Percentiles rank a stretch among this genome's conserved stretches.
phyloP scores from a whole-genome alignment of 2,329 filamentous ascomycete genomes.

The Xylaria sp. region DNA sequence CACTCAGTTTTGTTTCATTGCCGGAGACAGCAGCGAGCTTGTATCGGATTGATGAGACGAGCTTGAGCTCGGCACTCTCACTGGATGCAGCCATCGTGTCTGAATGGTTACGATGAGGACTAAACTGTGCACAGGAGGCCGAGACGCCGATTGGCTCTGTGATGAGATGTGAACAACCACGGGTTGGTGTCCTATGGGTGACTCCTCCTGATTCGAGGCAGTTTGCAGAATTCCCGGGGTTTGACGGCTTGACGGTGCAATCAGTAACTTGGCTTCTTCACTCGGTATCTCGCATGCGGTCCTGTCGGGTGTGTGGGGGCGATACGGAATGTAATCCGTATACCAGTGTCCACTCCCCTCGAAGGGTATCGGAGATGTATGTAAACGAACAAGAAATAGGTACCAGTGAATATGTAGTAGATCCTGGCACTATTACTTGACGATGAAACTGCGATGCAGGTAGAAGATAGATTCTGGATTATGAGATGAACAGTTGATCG shows the following conservation, averaged over 20 bases:
- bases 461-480: not conserved
- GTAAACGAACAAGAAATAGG: no score
- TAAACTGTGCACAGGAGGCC: not conserved
- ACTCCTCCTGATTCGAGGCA: not conserved
- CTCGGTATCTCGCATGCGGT: not conserved
- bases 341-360: no score
- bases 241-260: not conserved
- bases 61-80: constrained; percentile 30
- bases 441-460: no score
- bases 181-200: not conserved
- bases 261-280: not conserved
- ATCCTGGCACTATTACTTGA: no score
- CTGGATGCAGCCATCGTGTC: constrained; percentile 29
- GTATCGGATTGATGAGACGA: constrained; percentile 33
- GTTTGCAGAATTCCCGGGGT: not conserved
- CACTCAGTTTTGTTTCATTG: constrained; percentile 75
- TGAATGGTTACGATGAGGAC: not conserved
- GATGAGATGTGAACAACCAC: not conserved
- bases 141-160: not conserved
- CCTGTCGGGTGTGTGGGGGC: not conserved
- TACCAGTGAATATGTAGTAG: no score
- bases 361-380: no score
- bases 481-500: not conserved
- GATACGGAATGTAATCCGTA: no score
- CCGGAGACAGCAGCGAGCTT: constrained; percentile 49